Percentiles rank a stretch among this genome's conserved stretches.
phyloP scores from a whole-genome alignment of 2,329 filamentous ascomycete species.

The Diplodia mutila region DNA sequence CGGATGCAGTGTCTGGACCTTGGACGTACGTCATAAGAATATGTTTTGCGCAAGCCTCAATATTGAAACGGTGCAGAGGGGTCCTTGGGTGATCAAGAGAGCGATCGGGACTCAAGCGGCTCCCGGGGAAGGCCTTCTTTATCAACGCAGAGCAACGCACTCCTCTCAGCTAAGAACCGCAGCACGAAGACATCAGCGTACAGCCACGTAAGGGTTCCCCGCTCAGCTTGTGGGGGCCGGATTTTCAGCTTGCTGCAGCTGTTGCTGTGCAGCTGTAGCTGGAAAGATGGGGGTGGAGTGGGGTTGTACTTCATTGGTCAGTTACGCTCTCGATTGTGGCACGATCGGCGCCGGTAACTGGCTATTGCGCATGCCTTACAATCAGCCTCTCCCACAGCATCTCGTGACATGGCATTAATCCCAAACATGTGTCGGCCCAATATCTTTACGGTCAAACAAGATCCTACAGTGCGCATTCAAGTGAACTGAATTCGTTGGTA shows the following conservation, averaged over 20 bases:
- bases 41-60: neutral
- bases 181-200: neutral
- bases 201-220: neutral
- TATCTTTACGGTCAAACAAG: neutral
- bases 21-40: neutral
- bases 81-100: neutral
- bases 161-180: neutral
- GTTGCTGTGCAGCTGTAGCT: neutral
- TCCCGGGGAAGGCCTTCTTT: neutral
- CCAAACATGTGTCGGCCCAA: neutral
- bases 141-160: neutral
- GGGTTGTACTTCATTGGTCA: neutral
- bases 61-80: neutral
- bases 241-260: neutral
- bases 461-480: neutral
- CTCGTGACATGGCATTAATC: neutral
- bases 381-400: neutral
- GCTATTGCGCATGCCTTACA: neutral
- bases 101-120: neutral
- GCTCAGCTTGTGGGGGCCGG: neutral
- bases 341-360: neutral
- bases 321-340: neutral
- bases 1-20: neutral
- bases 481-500: neutral
- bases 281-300: neutral